Evolutionary conservation across 352 stramenopile species (phyloP).

Genomic region (Phytopythium helicoides): DNA sequence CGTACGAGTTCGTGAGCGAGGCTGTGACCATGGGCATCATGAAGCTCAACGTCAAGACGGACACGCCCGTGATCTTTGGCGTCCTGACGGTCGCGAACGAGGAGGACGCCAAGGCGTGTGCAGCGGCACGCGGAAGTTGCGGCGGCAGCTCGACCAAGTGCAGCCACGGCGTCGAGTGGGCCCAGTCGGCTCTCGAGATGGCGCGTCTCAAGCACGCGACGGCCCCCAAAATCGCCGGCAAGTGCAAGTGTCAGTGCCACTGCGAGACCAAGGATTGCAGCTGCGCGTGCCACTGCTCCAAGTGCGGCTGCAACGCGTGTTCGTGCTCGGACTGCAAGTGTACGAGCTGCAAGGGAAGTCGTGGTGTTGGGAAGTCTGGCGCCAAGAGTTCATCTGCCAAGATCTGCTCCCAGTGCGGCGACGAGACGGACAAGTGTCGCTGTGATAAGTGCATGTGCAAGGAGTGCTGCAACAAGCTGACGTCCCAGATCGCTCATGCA

Average conservation of each 20-base stretch:
- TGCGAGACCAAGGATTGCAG: constrained; percentile 22
- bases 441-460: constrained; percentile 2
- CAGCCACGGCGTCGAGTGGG: constrained; percentile 59
- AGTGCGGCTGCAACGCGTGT: constrained; percentile 19
- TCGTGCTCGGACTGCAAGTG: constrained; percentile 35
- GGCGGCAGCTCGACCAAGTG: constrained; percentile 28
- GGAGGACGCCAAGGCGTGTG: constrained; percentile 88
- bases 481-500: too few species aligned
- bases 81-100: constrained; percentile 94
- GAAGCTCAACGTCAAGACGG: constrained; percentile 92
- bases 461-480: neutral
- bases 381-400: constrained; percentile 7
- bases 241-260: constrained; percentile 30
- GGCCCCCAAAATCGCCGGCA: constrained; percentile 19
- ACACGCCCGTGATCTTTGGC: constrained; percentile 80
- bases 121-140: constrained; percentile 25
- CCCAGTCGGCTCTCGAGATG: constrained; percentile 83
- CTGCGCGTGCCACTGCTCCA: constrained; percentile 35
- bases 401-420: too few species aligned
- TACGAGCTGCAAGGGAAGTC: constrained; percentile 19
- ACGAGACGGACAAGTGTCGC: neutral
- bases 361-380: constrained; percentile 7
- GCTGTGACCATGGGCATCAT: constrained; percentile 94
- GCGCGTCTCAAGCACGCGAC: constrained; percentile 75
- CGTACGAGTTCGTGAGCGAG: constrained; percentile 98